Base-by-base conservation (phyloP, 2,329 filamentous ascomycete genomes). In the Trichoderma pleuroti region DNA sequence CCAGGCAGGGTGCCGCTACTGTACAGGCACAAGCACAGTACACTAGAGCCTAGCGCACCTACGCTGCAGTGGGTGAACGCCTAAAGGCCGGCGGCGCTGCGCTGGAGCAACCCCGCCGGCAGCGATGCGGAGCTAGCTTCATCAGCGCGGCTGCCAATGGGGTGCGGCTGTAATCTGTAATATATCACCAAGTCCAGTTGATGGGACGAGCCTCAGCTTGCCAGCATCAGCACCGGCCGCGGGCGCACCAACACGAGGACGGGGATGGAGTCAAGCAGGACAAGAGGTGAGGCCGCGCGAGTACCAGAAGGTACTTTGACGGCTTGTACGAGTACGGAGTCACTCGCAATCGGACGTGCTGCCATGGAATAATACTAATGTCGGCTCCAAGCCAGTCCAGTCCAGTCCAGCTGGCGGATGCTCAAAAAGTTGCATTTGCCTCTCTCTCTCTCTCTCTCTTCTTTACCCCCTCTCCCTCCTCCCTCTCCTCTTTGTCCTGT, bases 1-100 rank as follows among this genome's bases (percentile, higher is more conserved):
- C 62, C 42, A 54, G 56, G 46, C 57, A 62, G 68, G 71, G 63
- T 66, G 56, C 54, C 52, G 69, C 69, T n/a, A n/a, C n/a, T n/a
- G n/a, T n/a, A n/a, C n/a, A n/a, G n/a, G n/a, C n/a, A n/a, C n/a
- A n/a, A n/a, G n/a, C n/a, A n/a, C n/a, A n/a, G n/a, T n/a, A n/a
- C n/a, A n/a, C n/a, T 49, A 66, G 39, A 60, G 65, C 36, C 21
- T 61, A 42, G 63, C 49, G 63, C 34, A 28, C n/a, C n/a, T n/a
- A n/a, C 46, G 28, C 65, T 68, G 16, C 56, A 68, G 39, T 68
- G 65, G 65, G 28, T 68, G 65, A 34, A 57, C 65, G 36, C 36
- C 65, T 46, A 42, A 67, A 36, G 26, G 65, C 49, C 24, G 64
- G 54, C 61, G 30, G 42, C 39, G 42, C 42, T 34, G 61, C 42